Conservation (phyloP, 2,329 filamentous ascomycete genomes). For the Paradendryphiella salina region DNA sequence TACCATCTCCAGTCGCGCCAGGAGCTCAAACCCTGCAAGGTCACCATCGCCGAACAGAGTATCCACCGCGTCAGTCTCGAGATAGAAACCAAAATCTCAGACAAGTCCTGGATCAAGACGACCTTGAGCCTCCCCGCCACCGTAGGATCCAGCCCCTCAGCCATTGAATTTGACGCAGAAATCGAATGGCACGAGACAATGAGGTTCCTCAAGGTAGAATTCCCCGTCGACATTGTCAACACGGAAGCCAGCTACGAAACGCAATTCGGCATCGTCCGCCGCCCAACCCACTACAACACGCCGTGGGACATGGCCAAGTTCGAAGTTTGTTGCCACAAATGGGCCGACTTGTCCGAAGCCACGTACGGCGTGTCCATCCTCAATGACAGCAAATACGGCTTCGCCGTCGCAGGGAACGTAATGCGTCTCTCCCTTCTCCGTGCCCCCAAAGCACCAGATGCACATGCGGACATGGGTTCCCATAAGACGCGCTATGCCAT, state of each 20-base stretch:
- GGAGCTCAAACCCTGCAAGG: slow-evolving; percentile 70
- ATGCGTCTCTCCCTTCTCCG: slow-evolving; percentile 89
- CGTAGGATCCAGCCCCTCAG: slow-evolving; percentile 65
- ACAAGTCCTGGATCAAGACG: slow-evolving; percentile 82
- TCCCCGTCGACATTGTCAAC: slow-evolving; percentile 88
- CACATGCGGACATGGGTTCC: slow-evolving; percentile 88
- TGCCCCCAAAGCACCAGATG: slow-evolving; percentile 89
- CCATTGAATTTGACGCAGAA: slow-evolving; percentile 77
- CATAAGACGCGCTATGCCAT: slow-evolving; percentile 91
- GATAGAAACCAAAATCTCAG: slow-evolving; percentile 85
- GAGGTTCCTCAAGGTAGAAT: slow-evolving; percentile 98
- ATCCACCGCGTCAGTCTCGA: slow-evolving; percentile 78
- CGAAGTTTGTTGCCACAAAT: slow-evolving; percentile 94
- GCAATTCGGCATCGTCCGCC: slow-evolving; percentile 83
- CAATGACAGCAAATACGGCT: slow-evolving; percentile 95
- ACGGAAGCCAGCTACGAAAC: slow-evolving; percentile 95
- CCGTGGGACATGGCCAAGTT: slow-evolving; percentile 98
- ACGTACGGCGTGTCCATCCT: slow-evolving; percentile 89
- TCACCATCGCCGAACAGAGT: slow-evolving; percentile 70
- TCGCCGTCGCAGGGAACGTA: slow-evolving; percentile 82
- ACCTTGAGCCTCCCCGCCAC: slow-evolving; percentile 78
- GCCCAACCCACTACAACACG: slow-evolving; percentile 98
- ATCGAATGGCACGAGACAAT: slow-evolving; percentile 98
- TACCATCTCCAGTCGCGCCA: slow-evolving; percentile 87
- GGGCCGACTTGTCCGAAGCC: slow-evolving; percentile 85